A percentile compares a stretch with the other conserved stretches of the same genome.
Conservation (phyloP, 441 rosid species). For the Pelargonium myrrhifolium region DNA sequence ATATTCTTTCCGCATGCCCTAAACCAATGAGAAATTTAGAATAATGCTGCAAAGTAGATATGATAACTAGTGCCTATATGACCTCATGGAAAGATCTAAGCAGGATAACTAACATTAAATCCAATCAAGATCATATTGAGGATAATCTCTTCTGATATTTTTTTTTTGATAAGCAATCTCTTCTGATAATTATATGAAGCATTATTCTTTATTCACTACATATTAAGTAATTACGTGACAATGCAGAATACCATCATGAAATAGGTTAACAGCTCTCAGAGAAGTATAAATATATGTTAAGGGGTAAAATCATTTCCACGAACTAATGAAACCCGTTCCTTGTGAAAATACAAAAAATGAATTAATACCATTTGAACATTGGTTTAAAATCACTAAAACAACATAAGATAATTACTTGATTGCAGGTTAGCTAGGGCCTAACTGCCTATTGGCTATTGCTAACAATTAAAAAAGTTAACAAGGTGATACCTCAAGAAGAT, state of each 20-base stretch:
- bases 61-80: not conserved
- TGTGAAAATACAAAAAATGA: not conserved
- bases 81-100: not conserved
- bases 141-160: not conserved
- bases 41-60: slow-evolving; percentile 4
- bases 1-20: slow-evolving; percentile 93
- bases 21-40: slow-evolving; percentile 15
- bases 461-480: slow-evolving; percentile 12
- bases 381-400: not conserved
- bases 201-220: not conserved
- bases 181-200: not conserved
- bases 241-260: not conserved
- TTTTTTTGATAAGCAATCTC: no score
- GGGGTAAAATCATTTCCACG: not conserved
- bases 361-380: not conserved
- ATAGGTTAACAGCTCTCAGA: not conserved
- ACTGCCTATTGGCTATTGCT: no score
- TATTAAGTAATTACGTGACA: no score
- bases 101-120: not conserved
- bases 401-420: not conserved
- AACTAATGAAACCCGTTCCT: not conserved
- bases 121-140: not conserved
- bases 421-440: slow-evolving; percentile 7
- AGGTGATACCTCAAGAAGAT: slow-evolving; percentile 61
- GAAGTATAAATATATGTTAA: not conserved